These are phyloP conservation scores for Coemansia sp. DNA, from an alignment of 192 early-diverging fungal species.

Conservation along the genomic window DNA sequence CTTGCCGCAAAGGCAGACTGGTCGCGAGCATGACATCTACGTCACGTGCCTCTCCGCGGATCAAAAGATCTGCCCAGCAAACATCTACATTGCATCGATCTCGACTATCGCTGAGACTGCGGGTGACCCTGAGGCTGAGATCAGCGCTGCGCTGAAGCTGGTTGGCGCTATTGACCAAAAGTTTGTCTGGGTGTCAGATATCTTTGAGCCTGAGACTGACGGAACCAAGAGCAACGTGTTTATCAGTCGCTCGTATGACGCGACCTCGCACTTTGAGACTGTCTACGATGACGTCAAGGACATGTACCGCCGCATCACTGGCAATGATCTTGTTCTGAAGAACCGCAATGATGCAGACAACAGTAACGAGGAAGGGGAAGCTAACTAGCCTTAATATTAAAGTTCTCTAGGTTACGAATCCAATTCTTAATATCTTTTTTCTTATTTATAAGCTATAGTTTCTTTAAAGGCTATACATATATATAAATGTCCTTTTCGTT, in stretches of 20 bases:
- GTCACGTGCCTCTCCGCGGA: conserved; percentile 83
- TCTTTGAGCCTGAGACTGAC: conserved; percentile 86
- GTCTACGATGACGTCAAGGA: conserved; percentile 95
- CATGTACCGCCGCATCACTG: conserved; percentile 82
- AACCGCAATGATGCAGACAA: conserved; percentile 57
- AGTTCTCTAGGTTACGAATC: too few relatives aligned
- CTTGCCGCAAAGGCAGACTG: conserved; percentile 96
- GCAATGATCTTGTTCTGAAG: conserved; percentile 74
- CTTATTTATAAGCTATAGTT: too few relatives aligned
- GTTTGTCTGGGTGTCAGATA: conserved; percentile 82
- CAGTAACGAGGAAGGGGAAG: conserved; percentile 51
- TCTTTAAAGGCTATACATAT: too few relatives aligned
- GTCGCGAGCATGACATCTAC: conserved; percentile 95
- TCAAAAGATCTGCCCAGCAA: conserved; percentile 91
- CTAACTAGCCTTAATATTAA: background rate
- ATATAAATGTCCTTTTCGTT: background rate
- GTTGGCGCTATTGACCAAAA: conserved; percentile 89
- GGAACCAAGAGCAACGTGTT: conserved; percentile 83
- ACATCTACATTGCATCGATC: conserved; percentile 92
- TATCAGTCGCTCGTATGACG: conserved; percentile 95
- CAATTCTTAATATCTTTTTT: too few relatives aligned
- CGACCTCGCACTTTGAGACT: conserved; percentile 98
- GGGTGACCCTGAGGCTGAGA: conserved; percentile 84
- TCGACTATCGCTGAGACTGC: conserved; percentile 93
- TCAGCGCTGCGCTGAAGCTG: conserved; percentile 82